Evolutionary conservation across 1,284 basidiomycete genomes (phyloP).

Genomic region (Moesziomyces parantarcticus): DNA sequence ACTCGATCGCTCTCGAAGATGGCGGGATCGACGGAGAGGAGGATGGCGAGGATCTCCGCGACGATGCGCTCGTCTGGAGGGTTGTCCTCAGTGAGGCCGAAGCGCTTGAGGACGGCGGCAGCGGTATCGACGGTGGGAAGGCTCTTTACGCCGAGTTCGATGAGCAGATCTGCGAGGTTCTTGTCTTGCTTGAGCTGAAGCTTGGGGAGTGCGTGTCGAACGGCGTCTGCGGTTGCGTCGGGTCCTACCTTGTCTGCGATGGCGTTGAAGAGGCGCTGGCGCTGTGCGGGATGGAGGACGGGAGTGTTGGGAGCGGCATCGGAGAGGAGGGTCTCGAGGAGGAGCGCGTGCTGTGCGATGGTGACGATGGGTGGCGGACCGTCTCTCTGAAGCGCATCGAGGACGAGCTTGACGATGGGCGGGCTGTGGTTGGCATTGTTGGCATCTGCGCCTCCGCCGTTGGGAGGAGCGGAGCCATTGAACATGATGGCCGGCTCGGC

Average conservation of each 20-base stretch:
- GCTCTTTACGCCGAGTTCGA: constrained; percentile 55
- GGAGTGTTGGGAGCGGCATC: constrained; percentile 49
- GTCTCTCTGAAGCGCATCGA: constrained; percentile 72
- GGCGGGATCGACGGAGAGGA: constrained; percentile 50
- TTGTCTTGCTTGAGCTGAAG: constrained; percentile 49
- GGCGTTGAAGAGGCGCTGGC: constrained; percentile 57
- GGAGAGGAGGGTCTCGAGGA: constrained; percentile 71
- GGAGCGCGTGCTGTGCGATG: constrained; percentile 80
- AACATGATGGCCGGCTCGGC: constrained; percentile 50
- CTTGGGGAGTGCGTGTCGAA: constrained; percentile 63
- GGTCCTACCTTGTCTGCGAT: constrained; percentile 60
- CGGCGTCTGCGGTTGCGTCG: constrained; percentile 59
- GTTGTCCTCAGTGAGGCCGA: constrained; percentile 47
- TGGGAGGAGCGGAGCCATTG: constrained; percentile 51
- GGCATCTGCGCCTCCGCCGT: constrained; percentile 33
- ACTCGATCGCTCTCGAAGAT: constrained; percentile 41
- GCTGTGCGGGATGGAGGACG: constrained; percentile 53
- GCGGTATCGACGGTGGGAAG: constrained; percentile 49
- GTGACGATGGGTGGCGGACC: constrained; percentile 80
- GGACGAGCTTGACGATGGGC: constrained; percentile 73
- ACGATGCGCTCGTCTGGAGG: constrained; percentile 52
- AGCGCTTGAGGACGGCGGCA: constrained; percentile 52
- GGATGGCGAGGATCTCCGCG: constrained; percentile 56
- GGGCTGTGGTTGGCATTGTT: constrained; percentile 48
- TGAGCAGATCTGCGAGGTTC: constrained; percentile 51